These are phyloP conservation scores for Cymbomonas tetramitiformis DNA, from an alignment of 139 green algal species.

Conservation along the genomic window DNA sequence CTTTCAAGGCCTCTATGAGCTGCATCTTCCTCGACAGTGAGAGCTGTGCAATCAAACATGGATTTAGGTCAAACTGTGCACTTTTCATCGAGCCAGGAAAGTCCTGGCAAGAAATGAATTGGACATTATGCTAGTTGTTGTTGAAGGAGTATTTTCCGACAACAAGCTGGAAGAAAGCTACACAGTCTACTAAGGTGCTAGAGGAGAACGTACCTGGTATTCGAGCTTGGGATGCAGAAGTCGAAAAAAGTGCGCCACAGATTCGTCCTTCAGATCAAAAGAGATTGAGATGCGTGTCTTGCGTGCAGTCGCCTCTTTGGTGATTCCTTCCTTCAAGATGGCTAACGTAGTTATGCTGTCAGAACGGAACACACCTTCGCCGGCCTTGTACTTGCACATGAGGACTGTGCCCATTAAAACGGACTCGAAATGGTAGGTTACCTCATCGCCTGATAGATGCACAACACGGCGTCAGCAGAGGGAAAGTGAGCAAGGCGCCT, in stretches of 20 bases:
- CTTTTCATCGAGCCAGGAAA: too few species aligned
- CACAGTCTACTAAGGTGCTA: too few species aligned
- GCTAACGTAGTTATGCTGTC: constrained; percentile 47
- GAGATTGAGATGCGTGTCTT: constrained; percentile 35
- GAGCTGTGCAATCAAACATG: too few species aligned
- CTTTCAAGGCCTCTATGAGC: constrained; percentile 46
- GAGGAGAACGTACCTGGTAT: too few species aligned
- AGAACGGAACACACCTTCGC: constrained; percentile 36
- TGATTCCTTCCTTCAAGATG: constrained; percentile 43
- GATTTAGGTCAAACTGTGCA: too few species aligned
- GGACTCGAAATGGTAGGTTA: constrained; percentile 30
- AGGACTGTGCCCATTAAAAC: constrained; percentile 30
- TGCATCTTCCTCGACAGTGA: constrained; percentile 21
- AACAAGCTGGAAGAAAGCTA: too few species aligned
- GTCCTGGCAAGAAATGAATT: too few species aligned
- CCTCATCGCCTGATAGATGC: constrained; percentile 1
- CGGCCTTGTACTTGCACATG: constrained; percentile 31
- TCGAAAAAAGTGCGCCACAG: constrained; percentile 3
- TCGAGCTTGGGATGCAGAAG: constrained; percentile 34
- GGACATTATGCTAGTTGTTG: too few species aligned
- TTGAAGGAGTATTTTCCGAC: too few species aligned
- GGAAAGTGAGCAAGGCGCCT: not conserved
- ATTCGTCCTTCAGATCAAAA: constrained; percentile 20
- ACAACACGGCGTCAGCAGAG: not conserved
- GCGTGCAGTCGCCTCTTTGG: constrained; percentile 36